Evolutionary conservation across 1,284 basidiomycete genomes (phyloP).

Genomic region (Omphalotus olearius): DNA sequence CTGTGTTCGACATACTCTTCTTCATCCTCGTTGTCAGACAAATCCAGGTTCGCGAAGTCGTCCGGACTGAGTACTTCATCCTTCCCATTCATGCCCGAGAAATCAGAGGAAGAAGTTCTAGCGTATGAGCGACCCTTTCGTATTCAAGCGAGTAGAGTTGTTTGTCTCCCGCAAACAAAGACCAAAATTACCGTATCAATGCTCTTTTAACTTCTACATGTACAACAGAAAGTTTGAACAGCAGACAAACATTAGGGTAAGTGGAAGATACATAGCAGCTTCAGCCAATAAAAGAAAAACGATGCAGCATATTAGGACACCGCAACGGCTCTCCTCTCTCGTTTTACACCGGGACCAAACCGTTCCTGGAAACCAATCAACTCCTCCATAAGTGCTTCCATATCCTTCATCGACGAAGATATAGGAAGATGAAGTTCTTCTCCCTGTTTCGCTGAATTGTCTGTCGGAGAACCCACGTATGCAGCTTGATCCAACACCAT

Average conservation of each 20-base stretch:
- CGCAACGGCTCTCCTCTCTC: conserved; percentile 5
- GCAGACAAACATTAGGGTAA: too few relatives aligned
- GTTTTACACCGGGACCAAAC: conserved; percentile 60
- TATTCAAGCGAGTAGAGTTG: too few relatives aligned
- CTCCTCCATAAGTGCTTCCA: conserved; percentile 87
- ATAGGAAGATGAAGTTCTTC: not conserved
- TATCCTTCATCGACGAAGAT: conserved; percentile 64
- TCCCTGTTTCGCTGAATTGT: not conserved
- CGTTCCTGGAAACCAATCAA: conserved; percentile 84
- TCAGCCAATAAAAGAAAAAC: too few relatives aligned
- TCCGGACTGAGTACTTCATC: too few relatives aligned
- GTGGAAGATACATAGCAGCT: too few relatives aligned
- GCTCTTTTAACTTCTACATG: too few relatives aligned
- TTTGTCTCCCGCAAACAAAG: too few relatives aligned
- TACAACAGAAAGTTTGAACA: too few relatives aligned
- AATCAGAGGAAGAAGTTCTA: too few relatives aligned
- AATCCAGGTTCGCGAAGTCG: conserved; percentile 18
- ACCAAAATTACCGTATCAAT: too few relatives aligned
- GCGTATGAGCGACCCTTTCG: too few relatives aligned
- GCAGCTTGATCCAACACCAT: not conserved
- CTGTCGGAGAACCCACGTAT: not conserved
- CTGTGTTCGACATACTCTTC: conserved; percentile 27
- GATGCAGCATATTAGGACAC: not conserved
- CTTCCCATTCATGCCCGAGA: too few relatives aligned
- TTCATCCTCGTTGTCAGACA: conserved; percentile 24